Base-by-base conservation (phyloP, 208 protist genomes). In the Acanthamoeba lenticulata region DNA sequence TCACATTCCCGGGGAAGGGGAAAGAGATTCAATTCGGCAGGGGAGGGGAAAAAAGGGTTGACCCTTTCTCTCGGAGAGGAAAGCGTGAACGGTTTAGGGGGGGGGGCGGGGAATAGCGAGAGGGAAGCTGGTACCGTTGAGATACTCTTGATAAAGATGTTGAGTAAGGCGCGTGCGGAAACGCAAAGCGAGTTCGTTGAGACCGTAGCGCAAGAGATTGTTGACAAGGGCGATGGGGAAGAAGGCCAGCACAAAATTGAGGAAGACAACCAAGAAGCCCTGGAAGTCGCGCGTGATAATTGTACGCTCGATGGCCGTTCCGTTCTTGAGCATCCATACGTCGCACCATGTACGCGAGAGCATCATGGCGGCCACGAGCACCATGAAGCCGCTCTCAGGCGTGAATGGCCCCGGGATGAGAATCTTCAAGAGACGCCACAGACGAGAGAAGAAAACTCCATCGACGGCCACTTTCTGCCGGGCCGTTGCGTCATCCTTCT, bases 61-160 rank as follows among this genome's bases (percentile, higher is more conserved):
- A n/a, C n/a, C n/a, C n/a, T n/a, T n/a, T n/a, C n/a, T n/a, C n/a
- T n/a, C n/a, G n/a, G n/a, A n/a, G n/a, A n/a, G n/a, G n/a, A 91
- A 2, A 36, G 32, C 6, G 19, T 65, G 1, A 44, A 90, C 29
- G 40, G 45, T 89, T 1, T 1, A 24, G 52, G 24, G 47, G 55
- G 24, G 24, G 79, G 24, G 49, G 77, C 27, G 77, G 2, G 6
- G 79, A 24, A 44, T 38, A 19, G 36, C n/a, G n/a, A n/a, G n/a
- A n/a, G n/a, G n/a, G n/a, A n/a, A 44, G 5, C 47, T 5, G 11
- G 5, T 94, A 94, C 95, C 95, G 45, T 96, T 94, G 13, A 97
- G 67, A 85, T 97, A 97, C 92, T 97, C 93, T 29, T 94, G 94
- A 79, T 97, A 95, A 24, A 97, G 89, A 62, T 97, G 90, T 13